Evolutionary conservation across 2,329 filamentous ascomycete genomes (phyloP).

Genomic region (Trichoderma asperellum): DNA sequence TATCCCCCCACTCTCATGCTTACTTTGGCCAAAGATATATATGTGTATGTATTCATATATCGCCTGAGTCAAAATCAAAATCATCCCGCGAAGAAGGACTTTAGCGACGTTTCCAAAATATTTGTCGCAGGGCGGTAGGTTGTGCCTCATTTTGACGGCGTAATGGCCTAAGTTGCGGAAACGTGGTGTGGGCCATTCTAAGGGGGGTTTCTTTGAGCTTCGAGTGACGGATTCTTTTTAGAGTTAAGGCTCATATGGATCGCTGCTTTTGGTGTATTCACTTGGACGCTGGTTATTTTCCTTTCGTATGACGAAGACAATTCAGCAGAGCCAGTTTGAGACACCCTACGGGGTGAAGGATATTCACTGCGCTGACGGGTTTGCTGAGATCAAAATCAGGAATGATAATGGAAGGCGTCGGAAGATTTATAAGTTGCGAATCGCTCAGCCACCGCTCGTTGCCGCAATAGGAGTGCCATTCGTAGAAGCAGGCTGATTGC

Average conservation of each 20-base stretch:
- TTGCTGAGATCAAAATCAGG: not conserved
- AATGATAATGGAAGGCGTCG: constrained; percentile 17
- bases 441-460: constrained; percentile 29
- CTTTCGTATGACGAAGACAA: not conserved
- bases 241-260: not conserved
- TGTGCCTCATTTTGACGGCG: not conserved
- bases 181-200: not conserved
- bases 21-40: not conserved
- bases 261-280: not conserved
- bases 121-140: not conserved
- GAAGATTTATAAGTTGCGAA: not conserved
- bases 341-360: not conserved
- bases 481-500: constrained; percentile 20
- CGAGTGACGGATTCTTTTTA: not conserved
- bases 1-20: not conserved
- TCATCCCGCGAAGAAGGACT: not conserved
- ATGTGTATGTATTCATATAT: not conserved
- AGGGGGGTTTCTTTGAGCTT: not conserved
- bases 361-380: not conserved
- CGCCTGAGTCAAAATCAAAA: not conserved
- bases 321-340: not conserved
- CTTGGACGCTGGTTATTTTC: not conserved
- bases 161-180: not conserved
- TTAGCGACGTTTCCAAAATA: not conserved
- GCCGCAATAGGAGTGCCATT: constrained; percentile 24